These are phyloP conservation scores for Phlyctochytrium arcticum DNA, from an alignment of 192 early-diverging fungal genomes.

Conservation along the genomic window DNA sequence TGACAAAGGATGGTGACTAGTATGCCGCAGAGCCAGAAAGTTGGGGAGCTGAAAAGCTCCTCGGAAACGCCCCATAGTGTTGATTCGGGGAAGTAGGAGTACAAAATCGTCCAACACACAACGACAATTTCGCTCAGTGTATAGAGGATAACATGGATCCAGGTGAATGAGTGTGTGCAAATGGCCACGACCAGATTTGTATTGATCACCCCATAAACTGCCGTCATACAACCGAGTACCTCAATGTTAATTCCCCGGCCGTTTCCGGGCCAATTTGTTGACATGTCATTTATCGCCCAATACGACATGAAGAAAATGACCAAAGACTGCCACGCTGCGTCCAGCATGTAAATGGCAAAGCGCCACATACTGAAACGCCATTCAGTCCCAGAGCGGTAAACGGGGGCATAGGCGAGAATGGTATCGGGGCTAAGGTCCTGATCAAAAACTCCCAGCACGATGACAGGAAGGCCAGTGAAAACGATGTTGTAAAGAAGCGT, in stretches of 20 bases:
- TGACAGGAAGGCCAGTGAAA: conserved; percentile 80
- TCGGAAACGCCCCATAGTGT: conserved; percentile 50
- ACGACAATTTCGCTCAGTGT: conserved; percentile 42
- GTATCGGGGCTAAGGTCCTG: conserved; percentile 70
- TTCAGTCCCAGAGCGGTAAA: conserved; percentile 73
- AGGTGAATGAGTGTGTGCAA: conserved; percentile 69
- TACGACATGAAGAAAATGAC: conserved; percentile 66
- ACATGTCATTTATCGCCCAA: conserved; percentile 8
- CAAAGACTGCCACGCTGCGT: conserved; percentile 86
- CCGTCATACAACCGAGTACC: conserved; percentile 66
- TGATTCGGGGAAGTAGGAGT: conserved; percentile 45
- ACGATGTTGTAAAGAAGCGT: conserved; percentile 79
- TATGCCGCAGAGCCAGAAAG: conserved; percentile 67
- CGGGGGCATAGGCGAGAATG: conserved; percentile 67
- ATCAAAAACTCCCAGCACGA: conserved; percentile 68
- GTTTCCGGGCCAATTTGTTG: not conserved
- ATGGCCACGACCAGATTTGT: conserved; percentile 77
- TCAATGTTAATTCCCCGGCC: conserved; percentile 17
- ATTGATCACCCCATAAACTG: conserved; percentile 66
- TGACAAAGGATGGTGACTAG: conserved; percentile 60
- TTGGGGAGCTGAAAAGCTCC: conserved; percentile 58
- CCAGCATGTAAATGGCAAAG: conserved; percentile 79
- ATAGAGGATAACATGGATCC: conserved; percentile 53
- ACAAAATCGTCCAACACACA: conserved; percentile 58
- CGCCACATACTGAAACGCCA: conserved; percentile 68